Evolutionary conservation across 345 rosid genomes (phyloP).

Genomic region (Eucalyptus microcorys): DNA sequence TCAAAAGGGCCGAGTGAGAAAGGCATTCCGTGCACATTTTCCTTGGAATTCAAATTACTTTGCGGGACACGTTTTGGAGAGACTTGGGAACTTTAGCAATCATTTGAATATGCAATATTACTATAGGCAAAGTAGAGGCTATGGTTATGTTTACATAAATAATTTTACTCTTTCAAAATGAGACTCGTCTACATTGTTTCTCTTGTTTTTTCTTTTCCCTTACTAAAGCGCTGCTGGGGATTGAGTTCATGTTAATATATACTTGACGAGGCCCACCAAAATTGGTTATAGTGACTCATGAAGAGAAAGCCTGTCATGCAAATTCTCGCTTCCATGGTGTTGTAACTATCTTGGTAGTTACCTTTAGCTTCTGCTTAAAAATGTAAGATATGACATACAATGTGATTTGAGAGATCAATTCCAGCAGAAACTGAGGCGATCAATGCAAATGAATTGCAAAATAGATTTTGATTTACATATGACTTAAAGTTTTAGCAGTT

Average conservation of each 20-base stretch:
- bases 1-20: neutral
- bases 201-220: too few relatives aligned
- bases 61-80: neutral
- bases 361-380: neutral
- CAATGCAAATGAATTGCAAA: neutral
- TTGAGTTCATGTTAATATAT: too few relatives aligned
- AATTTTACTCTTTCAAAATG: neutral
- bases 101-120: neutral
- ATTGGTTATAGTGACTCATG: neutral
- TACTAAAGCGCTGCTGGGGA: too few relatives aligned
- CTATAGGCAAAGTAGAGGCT: neutral
- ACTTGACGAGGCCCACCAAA: neutral
- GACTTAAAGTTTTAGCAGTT: neutral
- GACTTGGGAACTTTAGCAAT: neutral
- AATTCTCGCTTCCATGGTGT: neutral
- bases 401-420: neutral
- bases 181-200: too few relatives aligned
- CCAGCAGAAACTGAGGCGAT: neutral
- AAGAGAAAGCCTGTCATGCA: neutral
- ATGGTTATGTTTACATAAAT: neutral
- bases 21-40: neutral
- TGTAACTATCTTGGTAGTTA: neutral
- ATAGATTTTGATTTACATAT: neutral
- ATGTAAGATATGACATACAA: neutral
- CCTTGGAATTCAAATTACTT: neutral